Evolutionary conservation across 2,329 filamentous ascomycete genomes (phyloP).

Genomic region (Ophiocordyceps camponoti-saundersi): DNA sequence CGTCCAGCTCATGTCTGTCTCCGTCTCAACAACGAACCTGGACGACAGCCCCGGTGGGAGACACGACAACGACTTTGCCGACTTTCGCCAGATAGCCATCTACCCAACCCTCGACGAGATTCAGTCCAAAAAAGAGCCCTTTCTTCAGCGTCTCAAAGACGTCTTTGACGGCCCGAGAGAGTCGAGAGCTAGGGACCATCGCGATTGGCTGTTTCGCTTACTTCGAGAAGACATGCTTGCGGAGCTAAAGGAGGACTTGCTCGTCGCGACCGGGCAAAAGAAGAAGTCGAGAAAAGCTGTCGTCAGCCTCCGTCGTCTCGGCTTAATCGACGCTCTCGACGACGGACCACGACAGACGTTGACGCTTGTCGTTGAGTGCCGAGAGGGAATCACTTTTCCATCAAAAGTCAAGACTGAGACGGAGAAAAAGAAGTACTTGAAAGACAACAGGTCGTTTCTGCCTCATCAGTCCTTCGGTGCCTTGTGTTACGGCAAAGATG

Average conservation of each 20-base stretch:
- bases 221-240: constrained; percentile 55
- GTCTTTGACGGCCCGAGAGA: constrained; percentile 21
- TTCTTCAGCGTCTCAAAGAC: constrained; percentile 34
- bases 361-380: constrained; percentile 21
- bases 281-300: constrained; percentile 5
- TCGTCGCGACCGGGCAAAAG: constrained; percentile 30
- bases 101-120: constrained; percentile 52
- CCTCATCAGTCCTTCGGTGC: constrained; percentile 46
- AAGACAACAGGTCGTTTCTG: constrained; percentile 30
- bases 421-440: constrained; percentile 26
- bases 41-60: constrained; percentile 38
- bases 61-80: constrained; percentile 54
- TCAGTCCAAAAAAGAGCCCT: constrained; percentile 30
- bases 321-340: constrained; percentile 15
- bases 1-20: constrained; percentile 12
- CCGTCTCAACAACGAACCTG: background rate
- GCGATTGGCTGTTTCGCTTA: constrained; percentile 58
- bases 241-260: constrained; percentile 45
- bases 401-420: background rate
- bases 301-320: constrained; percentile 22
- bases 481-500: constrained; percentile 29
- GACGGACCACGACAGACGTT: constrained; percentile 6
- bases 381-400: constrained; percentile 25
- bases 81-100: constrained; percentile 45
- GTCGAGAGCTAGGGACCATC: constrained; percentile 28